Evolutionary conservation across 78 protist species (phyloP).

Genomic region (Dictyostelium purpureum): DNA sequence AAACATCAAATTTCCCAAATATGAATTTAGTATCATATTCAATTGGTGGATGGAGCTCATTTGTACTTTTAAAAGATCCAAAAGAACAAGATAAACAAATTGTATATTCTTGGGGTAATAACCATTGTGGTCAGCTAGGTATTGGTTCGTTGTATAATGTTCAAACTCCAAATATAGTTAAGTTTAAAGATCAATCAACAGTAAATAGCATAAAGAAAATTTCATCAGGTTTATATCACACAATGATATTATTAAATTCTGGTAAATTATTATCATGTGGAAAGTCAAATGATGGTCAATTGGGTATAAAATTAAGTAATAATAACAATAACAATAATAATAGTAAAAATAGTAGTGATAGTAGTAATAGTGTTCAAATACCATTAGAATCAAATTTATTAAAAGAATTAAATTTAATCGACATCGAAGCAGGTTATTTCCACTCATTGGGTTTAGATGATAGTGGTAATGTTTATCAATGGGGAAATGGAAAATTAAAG

Average conservation of each 20-base stretch:
- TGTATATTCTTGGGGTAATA: slow-evolving; percentile 52
- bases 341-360: neutral
- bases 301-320: neutral
- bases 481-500: slow-evolving; percentile 43
- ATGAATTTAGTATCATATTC: neutral
- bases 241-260: neutral
- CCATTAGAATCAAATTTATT: slow-evolving; percentile 13
- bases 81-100: neutral
- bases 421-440: slow-evolving; percentile 14
- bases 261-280: slow-evolving; percentile 63
- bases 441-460: slow-evolving; percentile 19
- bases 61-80: neutral
- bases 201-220: neutral
- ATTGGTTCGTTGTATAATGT: slow-evolving; percentile 12
- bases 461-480: slow-evolving; percentile 21
- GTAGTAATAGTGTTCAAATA: neutral
- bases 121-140: slow-evolving; percentile 51
- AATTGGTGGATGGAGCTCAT: slow-evolving; percentile 51
- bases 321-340: neutral
- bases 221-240: neutral
- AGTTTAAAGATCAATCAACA: neutral
- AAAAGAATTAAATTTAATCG: neutral
- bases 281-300: slow-evolving; percentile 38
- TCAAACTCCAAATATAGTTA: slow-evolving; percentile 28
- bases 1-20: neutral